Base-by-base conservation (phyloP, 169 alveolate species). In the Besnoitia besnoiti region DNA sequence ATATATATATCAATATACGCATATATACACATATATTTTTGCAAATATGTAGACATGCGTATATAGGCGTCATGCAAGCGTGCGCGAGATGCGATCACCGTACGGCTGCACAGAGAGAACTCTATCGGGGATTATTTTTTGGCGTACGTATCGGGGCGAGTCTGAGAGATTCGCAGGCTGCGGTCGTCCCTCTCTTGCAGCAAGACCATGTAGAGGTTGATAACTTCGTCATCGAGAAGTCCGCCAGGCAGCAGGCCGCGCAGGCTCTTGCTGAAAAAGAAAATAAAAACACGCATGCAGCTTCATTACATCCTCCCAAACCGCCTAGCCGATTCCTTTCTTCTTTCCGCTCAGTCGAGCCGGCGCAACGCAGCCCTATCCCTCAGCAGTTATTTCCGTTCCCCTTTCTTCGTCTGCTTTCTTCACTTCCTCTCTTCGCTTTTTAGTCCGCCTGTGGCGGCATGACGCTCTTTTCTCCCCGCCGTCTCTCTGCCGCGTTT, bases 171-270 rank as follows among this genome's bases (percentile, higher is more conserved):
- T 19, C 14, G 44, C 4, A 85, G 51, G 24, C 61, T 62, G 50
- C 92, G 37, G 59, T 90, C 84, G 79, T 51, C 76, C 40, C 93
- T 75, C 50, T 90, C 93, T 51, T 90, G 93, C 30, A 90, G 93
- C 40, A 90, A 46, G 30, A 85, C 80, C 50, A 75, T 75, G 59
- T 76, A 90, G 24, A 77, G n/a, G 55, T 90, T 90, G 8, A 90
- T 90, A 2, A 42, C 93, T 39, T 90, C 93, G 73, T 90, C 93
- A 50, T 90, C 93, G 24, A 90, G 73, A 7, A 90, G 82, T 14
- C 93, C 93, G 1, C 93, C 93, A 0, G 50, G 62, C 0, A 84
- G 76, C 46, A 90, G 14, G 27, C 77, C 79, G 42, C 16, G 8
- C 46, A 85, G 37, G 40, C 55, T 85, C 79, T 59, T 50, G 0